phyloP scores from a whole-genome alignment of 805 yeast species.

The Wickerhamomyces kurtzmanii region DNA sequence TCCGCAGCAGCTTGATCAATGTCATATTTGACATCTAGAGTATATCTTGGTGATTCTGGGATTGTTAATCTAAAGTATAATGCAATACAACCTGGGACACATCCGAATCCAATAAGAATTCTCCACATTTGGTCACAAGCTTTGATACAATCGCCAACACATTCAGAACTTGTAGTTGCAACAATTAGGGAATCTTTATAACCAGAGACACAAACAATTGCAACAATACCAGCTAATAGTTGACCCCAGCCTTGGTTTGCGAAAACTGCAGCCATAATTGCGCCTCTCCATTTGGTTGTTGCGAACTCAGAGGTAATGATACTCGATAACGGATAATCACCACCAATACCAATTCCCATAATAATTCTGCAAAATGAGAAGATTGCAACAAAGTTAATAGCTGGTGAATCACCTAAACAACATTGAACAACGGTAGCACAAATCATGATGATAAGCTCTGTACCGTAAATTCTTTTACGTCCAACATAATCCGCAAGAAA shows the following conservation, averaged over 20 bases:
- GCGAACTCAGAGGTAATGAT: slow-evolving; percentile 88
- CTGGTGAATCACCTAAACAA: slow-evolving; percentile 61
- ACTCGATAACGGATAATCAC: slow-evolving; percentile 93
- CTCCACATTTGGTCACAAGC: slow-evolving; percentile 96
- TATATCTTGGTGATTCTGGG: slow-evolving; percentile 91
- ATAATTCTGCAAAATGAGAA: slow-evolving; percentile 71
- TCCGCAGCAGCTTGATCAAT: slow-evolving; percentile 49
- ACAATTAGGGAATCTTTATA: slow-evolving; percentile 52
- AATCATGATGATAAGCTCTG: slow-evolving; percentile 79
- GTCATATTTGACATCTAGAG: slow-evolving; percentile 63
- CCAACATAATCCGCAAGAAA: slow-evolving; percentile 73
- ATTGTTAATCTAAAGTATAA: slow-evolving; percentile 87
- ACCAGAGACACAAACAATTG: slow-evolving; percentile 66
- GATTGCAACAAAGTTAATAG: slow-evolving; percentile 63
- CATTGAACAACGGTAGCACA: slow-evolving; percentile 73
- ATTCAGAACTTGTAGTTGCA: slow-evolving; percentile 46
- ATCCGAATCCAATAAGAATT: slow-evolving; percentile 79
- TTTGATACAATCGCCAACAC: slow-evolving; percentile 56
- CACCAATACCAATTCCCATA: slow-evolving; percentile 96
- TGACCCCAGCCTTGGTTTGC: slow-evolving; percentile 98
- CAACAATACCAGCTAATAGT: slow-evolving; percentile 77
- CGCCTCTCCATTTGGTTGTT: slow-evolving; percentile 96
- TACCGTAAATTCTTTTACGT: slow-evolving; percentile 81
- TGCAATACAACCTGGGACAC: slow-evolving; percentile 80
- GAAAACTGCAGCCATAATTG: slow-evolving; percentile 92